Base-by-base conservation (phyloP, 2,329 filamentous ascomycete species). In the Alternaria consortialis region DNA sequence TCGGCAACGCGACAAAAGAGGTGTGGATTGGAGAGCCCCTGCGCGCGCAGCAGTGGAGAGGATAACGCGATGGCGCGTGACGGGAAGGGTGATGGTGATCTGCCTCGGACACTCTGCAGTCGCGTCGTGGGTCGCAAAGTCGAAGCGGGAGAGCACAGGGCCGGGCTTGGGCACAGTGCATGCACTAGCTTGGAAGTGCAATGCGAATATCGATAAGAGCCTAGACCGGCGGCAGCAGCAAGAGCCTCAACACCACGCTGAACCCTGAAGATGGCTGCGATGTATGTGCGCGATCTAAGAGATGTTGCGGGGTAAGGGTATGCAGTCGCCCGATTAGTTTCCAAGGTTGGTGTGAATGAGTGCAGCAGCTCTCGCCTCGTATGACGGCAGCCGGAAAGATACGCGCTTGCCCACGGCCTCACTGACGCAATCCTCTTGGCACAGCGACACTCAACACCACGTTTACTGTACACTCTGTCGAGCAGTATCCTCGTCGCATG, bases 61-160 rank as follows among this genome's bases (percentile, higher is more conserved):
- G 12, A 36, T 46, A 25, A 20, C 11, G 46, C 39, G 61, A 64
- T 55, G 61, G 39, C 58, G 62, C 57, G 51, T 64, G 52, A 60
- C 58, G 56, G 54, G 54, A 57, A 60, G 53, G 63, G 61, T 64
- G 68, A 66, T 67, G 63, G 64, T 62, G 67, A 66, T 69, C 67
- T 53, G 60, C 66, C 57, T 62, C 65, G 60, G 61, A 46, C 53
- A 52, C 51, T 64, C 60, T 52, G 65, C 55, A 53, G 63, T 63
- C 64, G 67, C 64, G 68, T 71, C 63, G 63, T 65, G 65, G 57
- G 58, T 60, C 58, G 56, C 60, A 60, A 60, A 52, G 47, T 59
- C 46, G 48, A 58, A 53, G 53, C 60, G 60, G 56, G 60, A 60
- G 60, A 60, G 57, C 47, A 58, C 58, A 61, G 58, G 56, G 56